Conservation (phyloP, 768 basidiomycete species). For the Boletus patriciae region DNA sequence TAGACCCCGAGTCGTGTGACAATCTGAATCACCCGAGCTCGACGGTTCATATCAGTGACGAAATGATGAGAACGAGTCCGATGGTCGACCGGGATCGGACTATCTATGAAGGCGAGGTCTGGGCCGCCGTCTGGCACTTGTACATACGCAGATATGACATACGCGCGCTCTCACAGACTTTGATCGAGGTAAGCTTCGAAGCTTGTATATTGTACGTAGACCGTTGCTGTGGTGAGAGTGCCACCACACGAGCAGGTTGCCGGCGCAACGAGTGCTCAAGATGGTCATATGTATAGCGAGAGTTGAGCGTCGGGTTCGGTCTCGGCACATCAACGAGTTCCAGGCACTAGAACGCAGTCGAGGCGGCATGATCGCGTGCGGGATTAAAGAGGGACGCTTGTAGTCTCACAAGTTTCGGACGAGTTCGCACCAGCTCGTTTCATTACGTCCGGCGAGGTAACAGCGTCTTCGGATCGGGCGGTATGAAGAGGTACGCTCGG, state of each 20-base stretch:
- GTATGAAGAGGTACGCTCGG: conserved; percentile 10
- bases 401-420: not conserved
- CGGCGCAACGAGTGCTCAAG: not conserved
- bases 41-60: not conserved
- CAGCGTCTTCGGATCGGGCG: not conserved
- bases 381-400: conserved; percentile 6
- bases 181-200: conserved; percentile 4
- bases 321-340: conserved; percentile 1
- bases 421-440: conserved; percentile 2
- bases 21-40: not conserved
- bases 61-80: not conserved
- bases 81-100: conserved; percentile 4
- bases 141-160: too few relatives aligned
- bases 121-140: not conserved
- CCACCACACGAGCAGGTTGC: not conserved
- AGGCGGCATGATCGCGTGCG: not conserved
- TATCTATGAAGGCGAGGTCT: conserved; percentile 9
- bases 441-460: conserved; percentile 13
- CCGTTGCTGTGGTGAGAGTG: conserved; percentile 15
- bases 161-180: not conserved
- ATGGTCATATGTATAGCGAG: conserved; percentile 1
- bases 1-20: not conserved
- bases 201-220: not conserved
- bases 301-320: not conserved
- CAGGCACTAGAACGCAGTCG: not conserved